A percentile compares a stretch with the other conserved stretches of the same genome.
Evolutionary conservation across 2,329 filamentous ascomycete species (phyloP).

Genomic region (Fusarium musae): DNA sequence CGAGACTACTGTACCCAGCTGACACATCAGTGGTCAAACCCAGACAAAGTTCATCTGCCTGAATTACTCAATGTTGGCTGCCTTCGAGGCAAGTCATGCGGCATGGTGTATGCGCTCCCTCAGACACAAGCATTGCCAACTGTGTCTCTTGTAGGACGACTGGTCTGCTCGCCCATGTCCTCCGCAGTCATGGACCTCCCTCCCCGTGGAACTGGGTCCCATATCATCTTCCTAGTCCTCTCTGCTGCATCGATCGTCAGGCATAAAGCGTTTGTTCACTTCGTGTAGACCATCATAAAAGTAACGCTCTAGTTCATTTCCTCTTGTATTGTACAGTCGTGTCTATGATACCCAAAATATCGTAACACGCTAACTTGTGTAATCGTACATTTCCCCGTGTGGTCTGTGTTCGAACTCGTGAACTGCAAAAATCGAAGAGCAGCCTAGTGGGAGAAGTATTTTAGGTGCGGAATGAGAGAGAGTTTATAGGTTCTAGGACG

Average conservation of each 20-base stretch:
- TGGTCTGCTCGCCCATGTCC: not conserved
- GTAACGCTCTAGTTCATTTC: constrained; percentile 4
- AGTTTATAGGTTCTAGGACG: not conserved
- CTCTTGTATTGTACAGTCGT: constrained; percentile 43
- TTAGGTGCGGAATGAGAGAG: not conserved
- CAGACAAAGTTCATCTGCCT: not conserved
- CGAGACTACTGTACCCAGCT: not conserved
- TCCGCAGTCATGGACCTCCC: no score
- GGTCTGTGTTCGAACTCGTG: not conserved
- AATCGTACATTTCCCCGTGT: constrained; percentile 35
- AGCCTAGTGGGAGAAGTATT: not conserved
- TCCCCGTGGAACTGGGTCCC: not conserved
- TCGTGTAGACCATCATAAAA: not conserved
- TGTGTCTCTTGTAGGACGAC: not conserved
- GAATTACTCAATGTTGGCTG: not conserved
- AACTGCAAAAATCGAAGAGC: not conserved
- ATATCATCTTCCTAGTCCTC: not conserved
- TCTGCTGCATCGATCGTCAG: not conserved
- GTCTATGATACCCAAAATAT: constrained; percentile 15
- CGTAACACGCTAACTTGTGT: constrained; percentile 1
- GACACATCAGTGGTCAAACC: no score
- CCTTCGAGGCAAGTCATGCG: not conserved
- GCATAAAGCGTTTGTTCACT: not conserved
- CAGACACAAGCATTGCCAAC: not conserved
- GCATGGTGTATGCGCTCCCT: not conserved